Base-by-base conservation (phyloP, 2,329 filamentous ascomycete species). In the Phyllachora maydis region DNA sequence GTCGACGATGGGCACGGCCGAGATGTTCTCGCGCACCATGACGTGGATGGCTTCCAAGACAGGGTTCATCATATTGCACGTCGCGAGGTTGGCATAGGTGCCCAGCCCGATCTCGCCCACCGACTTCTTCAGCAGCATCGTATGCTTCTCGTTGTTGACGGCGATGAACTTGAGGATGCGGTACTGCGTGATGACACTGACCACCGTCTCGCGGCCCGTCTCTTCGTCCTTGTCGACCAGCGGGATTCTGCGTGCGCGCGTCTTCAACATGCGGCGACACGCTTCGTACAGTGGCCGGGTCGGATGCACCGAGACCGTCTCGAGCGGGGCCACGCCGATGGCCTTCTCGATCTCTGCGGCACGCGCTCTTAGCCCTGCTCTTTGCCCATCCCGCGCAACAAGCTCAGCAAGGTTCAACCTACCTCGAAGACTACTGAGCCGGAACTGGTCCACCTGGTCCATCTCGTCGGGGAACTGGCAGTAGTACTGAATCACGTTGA, bases 401-500 rank as follows among this genome's bases (percentile, higher is more conserved):
- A 30, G 24, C 16, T 13, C 11, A 11, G 11, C 17, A 21, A 16
- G 6, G 12, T 15, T 17, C 16, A 23, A 37, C 56, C 28, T 56
- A 91, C 83, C 79, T 64, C 85, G 67, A 28, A 98, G 63, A 42
- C 81, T 92, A 51, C 78, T 85, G 31, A 98, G 54, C 22, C 81
- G 73, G 46, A 98, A 93, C 46, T 92, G 78, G 35, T 95, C 88
- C 37, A 98, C 77, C 42, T 85, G 72, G 34, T 72, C 69, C 30
- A 95, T 65, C 28, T 83, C 76, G 35, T 91, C 79, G 3, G 85
- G 88, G 37, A 88, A 90, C 49, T 95, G 83, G 59, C 82, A 93
- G 56, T 98, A 95, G 51, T 98, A 98, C 46, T 95, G 85, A 19
- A 98, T 91, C 27, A 98, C 75, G 42, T 98, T 98, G 52, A 98